Conservation (phyloP, 2,329 filamentous ascomycete species). For the Hyphodiscus sp. region DNA sequence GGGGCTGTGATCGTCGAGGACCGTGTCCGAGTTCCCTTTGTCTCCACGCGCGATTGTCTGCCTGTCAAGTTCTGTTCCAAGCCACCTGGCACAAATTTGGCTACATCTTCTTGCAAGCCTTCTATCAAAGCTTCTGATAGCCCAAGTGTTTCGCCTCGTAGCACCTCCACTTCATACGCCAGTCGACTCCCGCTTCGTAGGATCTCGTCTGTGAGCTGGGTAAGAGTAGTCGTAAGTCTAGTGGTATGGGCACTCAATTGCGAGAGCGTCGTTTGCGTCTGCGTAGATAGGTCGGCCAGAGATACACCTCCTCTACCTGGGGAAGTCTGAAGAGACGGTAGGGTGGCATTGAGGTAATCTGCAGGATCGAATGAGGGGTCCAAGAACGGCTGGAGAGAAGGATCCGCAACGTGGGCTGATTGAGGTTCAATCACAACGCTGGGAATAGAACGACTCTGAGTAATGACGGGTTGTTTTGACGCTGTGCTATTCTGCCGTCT, state of each 20-base stretch:
- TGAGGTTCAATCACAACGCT: conserved; percentile 21
- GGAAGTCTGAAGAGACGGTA: conserved; percentile 57
- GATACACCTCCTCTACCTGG: conserved; percentile 37
- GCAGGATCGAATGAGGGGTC: conserved; percentile 73
- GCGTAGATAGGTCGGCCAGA: conserved; percentile 70
- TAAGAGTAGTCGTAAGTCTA: conserved; percentile 72
- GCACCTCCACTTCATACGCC: conserved; percentile 88
- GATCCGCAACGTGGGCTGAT: conserved; percentile 62
- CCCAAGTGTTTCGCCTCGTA: conserved; percentile 81
- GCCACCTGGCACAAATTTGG: conserved; percentile 58
- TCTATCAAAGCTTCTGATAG: conserved; percentile 73
- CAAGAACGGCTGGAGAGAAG: conserved; percentile 69
- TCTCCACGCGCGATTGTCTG: conserved; percentile 20
- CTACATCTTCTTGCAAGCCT: conserved; percentile 63
- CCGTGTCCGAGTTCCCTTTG: conserved; percentile 19
- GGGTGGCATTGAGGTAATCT: conserved; percentile 73
- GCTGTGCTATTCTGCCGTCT: conserved; percentile 24
- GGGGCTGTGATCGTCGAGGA: conserved; percentile 21
- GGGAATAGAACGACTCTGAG: conserved; percentile 8
- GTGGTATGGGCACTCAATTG: conserved; percentile 86
- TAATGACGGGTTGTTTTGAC: conserved; percentile 9
- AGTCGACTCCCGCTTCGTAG: conserved; percentile 79
- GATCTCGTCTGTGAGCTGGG: conserved; percentile 90
- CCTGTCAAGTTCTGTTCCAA: conserved; percentile 23
- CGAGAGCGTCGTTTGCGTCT: conserved; percentile 77